Evolutionary conservation across 768 basidiomycete genomes (phyloP).

Genomic region (Phlebiopsis flavidoalba): DNA sequence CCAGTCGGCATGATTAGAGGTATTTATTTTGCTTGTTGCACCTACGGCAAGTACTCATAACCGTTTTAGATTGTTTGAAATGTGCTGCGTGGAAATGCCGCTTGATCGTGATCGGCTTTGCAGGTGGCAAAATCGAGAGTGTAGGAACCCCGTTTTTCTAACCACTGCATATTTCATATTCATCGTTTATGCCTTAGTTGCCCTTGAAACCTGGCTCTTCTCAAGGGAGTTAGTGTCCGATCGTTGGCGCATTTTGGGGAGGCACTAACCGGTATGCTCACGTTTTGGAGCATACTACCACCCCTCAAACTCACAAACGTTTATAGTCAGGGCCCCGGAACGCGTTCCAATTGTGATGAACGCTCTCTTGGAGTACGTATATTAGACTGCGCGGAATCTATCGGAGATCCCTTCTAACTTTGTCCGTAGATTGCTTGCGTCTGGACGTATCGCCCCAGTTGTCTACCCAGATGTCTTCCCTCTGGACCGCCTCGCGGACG

Average conservation of each 20-base stretch:
- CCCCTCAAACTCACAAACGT: not conserved
- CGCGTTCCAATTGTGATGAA: slow-evolving; percentile 69
- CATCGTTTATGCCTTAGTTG: slow-evolving; percentile 42
- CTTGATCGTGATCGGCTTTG: slow-evolving; percentile 91
- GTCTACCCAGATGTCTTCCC: slow-evolving; percentile 66
- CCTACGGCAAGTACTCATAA: slow-evolving; percentile 3
- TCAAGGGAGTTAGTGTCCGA: slow-evolving; percentile 39
- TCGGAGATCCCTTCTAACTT: not conserved
- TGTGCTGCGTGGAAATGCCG: slow-evolving; percentile 95
- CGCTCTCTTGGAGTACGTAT: slow-evolving; percentile 55
- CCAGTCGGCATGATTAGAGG: slow-evolving; percentile 79
- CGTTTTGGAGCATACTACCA: slow-evolving; percentile 10
- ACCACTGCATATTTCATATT: not conserved
- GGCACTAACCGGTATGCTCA: slow-evolving; percentile 58
- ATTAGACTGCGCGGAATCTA: not conserved
- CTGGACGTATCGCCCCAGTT: slow-evolving; percentile 62
- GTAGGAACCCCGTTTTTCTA: slow-evolving; percentile 29
- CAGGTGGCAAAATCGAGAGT: slow-evolving; percentile 80
- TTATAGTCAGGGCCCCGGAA: slow-evolving; percentile 56
- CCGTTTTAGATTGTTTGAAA: slow-evolving; percentile 69
- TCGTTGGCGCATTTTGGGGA: slow-evolving; percentile 88
- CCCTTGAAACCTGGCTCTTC: slow-evolving; percentile 64
- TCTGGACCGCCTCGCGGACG: slow-evolving; percentile 61
- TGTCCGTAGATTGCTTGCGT: slow-evolving; percentile 55
- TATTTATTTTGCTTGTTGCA: slow-evolving; percentile 18